Percentiles rank a stretch among this genome's conserved stretches.
Conservation (phyloP, 305 asterid genomes). For the Salvia sclarea region DNA sequence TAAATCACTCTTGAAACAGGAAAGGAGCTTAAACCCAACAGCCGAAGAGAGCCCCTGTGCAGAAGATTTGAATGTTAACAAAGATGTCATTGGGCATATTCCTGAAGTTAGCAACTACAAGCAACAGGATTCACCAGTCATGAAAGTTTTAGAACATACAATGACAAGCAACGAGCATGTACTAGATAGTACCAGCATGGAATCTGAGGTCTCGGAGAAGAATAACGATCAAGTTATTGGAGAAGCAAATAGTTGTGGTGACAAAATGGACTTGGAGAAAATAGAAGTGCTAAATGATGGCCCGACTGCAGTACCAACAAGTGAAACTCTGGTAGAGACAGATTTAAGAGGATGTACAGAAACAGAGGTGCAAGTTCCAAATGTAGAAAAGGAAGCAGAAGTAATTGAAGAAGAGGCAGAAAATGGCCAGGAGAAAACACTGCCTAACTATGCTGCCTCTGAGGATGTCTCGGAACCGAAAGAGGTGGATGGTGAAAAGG, state of each 20-base stretch:
- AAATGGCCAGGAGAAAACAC: constrained; percentile 25
- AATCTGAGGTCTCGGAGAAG: constrained; percentile 36
- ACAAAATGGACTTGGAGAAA: constrained; percentile 31
- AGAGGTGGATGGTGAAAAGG: constrained; percentile 25
- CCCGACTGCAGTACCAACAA: constrained; percentile 22
- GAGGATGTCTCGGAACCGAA: constrained; percentile 31
- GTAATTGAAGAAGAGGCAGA: constrained; percentile 19
- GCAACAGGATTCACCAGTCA: constrained; percentile 34
- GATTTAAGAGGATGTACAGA: constrained; percentile 29
- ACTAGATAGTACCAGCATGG: constrained; percentile 34
- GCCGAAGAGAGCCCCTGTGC: constrained; percentile 14
- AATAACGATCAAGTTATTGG: constrained; percentile 24
- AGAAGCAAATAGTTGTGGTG: constrained; percentile 27
- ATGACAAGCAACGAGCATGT: constrained; percentile 27
- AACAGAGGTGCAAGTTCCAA: constrained; percentile 25
- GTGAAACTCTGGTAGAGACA: constrained; percentile 29
- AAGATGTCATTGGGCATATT: constrained; percentile 17
- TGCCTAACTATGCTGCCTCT: constrained; percentile 29
- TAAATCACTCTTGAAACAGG: constrained; percentile 34
- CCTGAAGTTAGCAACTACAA: constrained; percentile 31
- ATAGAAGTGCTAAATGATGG: constrained; percentile 29
- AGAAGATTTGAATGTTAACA: constrained; percentile 20
- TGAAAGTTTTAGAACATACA: constrained; percentile 27
- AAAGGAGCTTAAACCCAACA: constrained; percentile 23
- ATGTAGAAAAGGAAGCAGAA: constrained; percentile 33